phyloP scores from a whole-genome alignment of 768 basidiomycete species.

The Astraeus odoratus region DNA sequence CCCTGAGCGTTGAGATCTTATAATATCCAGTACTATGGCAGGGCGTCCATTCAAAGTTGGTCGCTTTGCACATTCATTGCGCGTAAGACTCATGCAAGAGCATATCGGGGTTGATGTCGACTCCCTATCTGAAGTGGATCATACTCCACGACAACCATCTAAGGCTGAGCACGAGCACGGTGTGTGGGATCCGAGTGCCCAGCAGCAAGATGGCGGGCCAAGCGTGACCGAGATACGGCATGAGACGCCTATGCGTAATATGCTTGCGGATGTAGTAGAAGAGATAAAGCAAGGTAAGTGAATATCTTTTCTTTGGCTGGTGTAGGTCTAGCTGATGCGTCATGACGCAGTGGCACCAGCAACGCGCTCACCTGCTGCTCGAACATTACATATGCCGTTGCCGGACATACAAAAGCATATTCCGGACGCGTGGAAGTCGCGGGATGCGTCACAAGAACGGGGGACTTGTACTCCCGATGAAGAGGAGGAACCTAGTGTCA shows the following conservation, averaged over 20 bases:
- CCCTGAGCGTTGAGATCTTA: constrained; percentile 1
- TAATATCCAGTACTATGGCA: constrained; percentile 69
- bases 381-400: constrained; percentile 30
- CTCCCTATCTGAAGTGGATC: constrained; percentile 68
- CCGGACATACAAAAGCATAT: background rate
- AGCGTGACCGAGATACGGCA: constrained; percentile 38
- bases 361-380: constrained; percentile 33
- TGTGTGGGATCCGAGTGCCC: constrained; percentile 66
- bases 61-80: constrained; percentile 90
- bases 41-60: constrained; percentile 94
- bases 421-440: constrained; percentile 11
- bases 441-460: constrained; percentile 39
- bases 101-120: constrained; percentile 96
- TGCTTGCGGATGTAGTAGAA: constrained; percentile 33
- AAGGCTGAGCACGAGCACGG: constrained; percentile 46
- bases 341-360: constrained; percentile 29
- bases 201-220: constrained; percentile 45
- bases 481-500: constrained; percentile 54
- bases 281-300: constrained; percentile 45
- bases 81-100: constrained; percentile 92
- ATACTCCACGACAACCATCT: constrained; percentile 47
- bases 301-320: background rate
- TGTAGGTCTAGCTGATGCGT: background rate
- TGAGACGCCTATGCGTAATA: constrained; percentile 24
- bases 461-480: constrained; percentile 44